Evolutionary conservation across 2,329 filamentous ascomycete species (phyloP), one percentile per base, ranked within the genome.

Genomic region (Elsinoe arachidis): DNA sequence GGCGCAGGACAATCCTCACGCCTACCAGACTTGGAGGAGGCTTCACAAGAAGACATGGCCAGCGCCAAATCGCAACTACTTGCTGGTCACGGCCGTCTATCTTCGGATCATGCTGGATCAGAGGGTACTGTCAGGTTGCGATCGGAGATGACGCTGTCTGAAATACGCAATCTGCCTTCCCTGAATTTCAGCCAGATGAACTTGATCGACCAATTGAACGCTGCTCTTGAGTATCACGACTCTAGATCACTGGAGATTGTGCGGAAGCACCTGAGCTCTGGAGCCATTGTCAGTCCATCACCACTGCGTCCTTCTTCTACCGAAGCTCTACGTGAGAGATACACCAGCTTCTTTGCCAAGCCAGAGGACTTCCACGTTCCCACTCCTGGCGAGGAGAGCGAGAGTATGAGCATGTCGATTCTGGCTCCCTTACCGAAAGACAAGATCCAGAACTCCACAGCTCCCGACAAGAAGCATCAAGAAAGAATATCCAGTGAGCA

Each of bases 101-200:
- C 54, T 37, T 49, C 30, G 10, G 34, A 53, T 17, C 37, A 56
- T 26, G 56, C 46, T 23, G 33, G 47, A 39, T 58, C 67, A 7
- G 62, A 60, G 23, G 62, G 66, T 26, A 53, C 49, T 34, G 43
- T 34, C 4, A 54, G 46, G n/a, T n/a, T 59, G 6, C 55, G 38
- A 6, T 21, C 59, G 10, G 52, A 56, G 37, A 23, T 61, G 44
- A 56, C 70, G 11, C 62, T 73, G 3, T 67, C 62, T 12, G 70
- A 74, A 43, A 68, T 68, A 39, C 68, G 71, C 56, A 69, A 72
- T 12, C 67, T 78, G 30, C 76, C 76, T 12, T 76, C 73, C 6
- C 68, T 78, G 59, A 73, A 76, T 59, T 78, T 78, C 66, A 78
- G 75, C 59, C 69, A 69, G 6, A 72, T 73, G 63, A 70, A 77